Conservation (phyloP, 2,329 filamentous ascomycete species). For the Sclerotinia sclerotiorum region DNA sequence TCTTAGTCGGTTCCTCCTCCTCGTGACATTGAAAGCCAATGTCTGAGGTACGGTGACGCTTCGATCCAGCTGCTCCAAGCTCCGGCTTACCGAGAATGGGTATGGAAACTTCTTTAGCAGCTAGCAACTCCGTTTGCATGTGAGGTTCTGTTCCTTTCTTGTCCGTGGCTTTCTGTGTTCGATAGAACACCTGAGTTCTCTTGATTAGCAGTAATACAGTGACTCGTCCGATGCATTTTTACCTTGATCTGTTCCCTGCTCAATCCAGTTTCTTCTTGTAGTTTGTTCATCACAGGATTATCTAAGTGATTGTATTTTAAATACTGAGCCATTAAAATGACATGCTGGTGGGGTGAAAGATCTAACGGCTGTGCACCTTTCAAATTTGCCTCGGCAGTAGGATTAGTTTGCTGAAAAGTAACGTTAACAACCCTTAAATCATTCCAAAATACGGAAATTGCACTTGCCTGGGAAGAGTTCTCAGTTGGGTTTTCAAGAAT, state of each 20-base stretch:
- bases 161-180: neutral
- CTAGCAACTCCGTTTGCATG: neutral
- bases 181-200: neutral
- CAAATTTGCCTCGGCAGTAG: neutral
- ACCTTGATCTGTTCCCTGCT: slow-evolving; percentile 13
- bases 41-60: neutral
- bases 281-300: neutral
- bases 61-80: neutral
- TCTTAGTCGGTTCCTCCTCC: neutral
- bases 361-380: neutral
- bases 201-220: neutral
- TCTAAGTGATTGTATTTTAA: neutral
- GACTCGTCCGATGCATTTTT: neutral
- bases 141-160: neutral
- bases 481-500: neutral
- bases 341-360: neutral
- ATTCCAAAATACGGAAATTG: neutral
- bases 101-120: neutral
- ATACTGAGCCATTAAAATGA: neutral
- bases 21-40: neutral
- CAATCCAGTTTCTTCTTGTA: neutral
- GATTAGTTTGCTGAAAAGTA: neutral
- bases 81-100: neutral
- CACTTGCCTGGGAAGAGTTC: neutral
- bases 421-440: neutral